These are phyloP conservation scores for Plenodomus tracheiphilus DNA, from an alignment of 2,329 filamentous ascomycete species.

Conservation along the genomic window DNA sequence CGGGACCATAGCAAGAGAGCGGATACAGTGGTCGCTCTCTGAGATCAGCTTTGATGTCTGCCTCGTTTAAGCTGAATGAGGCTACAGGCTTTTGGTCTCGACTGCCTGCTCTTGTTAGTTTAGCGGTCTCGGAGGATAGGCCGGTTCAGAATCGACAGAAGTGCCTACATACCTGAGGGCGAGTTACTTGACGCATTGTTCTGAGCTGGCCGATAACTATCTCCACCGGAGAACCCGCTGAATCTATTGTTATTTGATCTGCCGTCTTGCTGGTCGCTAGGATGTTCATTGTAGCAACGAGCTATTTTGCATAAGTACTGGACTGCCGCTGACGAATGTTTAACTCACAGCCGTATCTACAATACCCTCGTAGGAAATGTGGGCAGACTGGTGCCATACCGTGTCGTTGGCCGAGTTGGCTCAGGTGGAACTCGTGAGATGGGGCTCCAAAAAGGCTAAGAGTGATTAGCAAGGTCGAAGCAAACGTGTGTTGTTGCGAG, in stretches of 20 bases:
- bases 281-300: slow-evolving; percentile 64
- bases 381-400: slow-evolving; percentile 57
- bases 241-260: slow-evolving; percentile 55
- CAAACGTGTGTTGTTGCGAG: slow-evolving; percentile 5
- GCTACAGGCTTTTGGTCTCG: slow-evolving; percentile 18
- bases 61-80: slow-evolving; percentile 32
- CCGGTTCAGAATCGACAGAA: neutral
- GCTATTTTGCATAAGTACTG: slow-evolving; percentile 44
- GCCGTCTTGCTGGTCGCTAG: slow-evolving; percentile 43
- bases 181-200: slow-evolving; percentile 25
- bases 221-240: slow-evolving; percentile 49
- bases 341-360: slow-evolving; percentile 64
- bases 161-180: slow-evolving; percentile 45
- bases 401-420: neutral
- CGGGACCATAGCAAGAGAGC: slow-evolving; percentile 82
- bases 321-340: neutral
- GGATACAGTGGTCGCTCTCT: slow-evolving; percentile 76
- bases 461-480: slow-evolving; percentile 12
- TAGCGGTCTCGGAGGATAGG: neutral
- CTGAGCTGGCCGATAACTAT: slow-evolving; percentile 38
- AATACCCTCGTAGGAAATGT: slow-evolving; percentile 67
- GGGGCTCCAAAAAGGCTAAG: slow-evolving; percentile 14
- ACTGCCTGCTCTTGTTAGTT: slow-evolving; percentile 6
- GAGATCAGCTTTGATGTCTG: slow-evolving; percentile 59
- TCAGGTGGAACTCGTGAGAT: neutral